These are phyloP conservation scores for Helianthus annuus DNA, from an alignment of 129 eudicot genomes.

Conservation along the genomic window DNA sequence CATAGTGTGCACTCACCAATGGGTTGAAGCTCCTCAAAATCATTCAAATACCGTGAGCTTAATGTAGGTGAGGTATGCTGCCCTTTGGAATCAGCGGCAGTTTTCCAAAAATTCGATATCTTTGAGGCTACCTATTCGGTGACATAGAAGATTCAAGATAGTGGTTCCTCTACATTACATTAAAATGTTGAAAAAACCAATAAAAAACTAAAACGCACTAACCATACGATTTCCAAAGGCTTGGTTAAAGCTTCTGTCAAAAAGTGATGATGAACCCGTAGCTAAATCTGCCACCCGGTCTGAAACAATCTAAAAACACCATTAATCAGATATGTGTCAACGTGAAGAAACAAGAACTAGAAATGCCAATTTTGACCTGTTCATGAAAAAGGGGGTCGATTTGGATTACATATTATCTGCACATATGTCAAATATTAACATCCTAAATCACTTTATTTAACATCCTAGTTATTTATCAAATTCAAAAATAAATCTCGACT, in stretches of 20 bases:
- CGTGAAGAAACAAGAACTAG: slow-evolving; percentile 3
- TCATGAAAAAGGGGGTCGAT: background rate
- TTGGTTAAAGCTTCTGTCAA: slow-evolving; percentile 58
- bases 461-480: background rate
- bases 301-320: slow-evolving; percentile 64
- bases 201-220: slow-evolving; percentile 27
- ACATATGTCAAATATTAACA: background rate
- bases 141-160: slow-evolving; percentile 9
- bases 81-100: slow-evolving; percentile 60
- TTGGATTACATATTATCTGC: background rate
- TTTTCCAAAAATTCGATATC: slow-evolving; percentile 70
- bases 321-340: slow-evolving; percentile 25
- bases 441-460: slow-evolving; percentile 5
- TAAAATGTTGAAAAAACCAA: background rate
- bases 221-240: slow-evolving; percentile 73
- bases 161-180: slow-evolving; percentile 18
- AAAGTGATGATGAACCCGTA: slow-evolving; percentile 51
- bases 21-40: slow-evolving; percentile 90
- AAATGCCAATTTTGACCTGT: slow-evolving; percentile 3
- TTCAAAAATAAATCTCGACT: background rate
- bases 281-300: slow-evolving; percentile 67
- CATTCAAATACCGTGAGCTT: slow-evolving; percentile 84
- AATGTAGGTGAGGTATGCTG: slow-evolving; percentile 50
- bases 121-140: slow-evolving; percentile 61
- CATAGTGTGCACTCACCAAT: slow-evolving; percentile 54